Evolutionary conservation across 139 green algal species (phyloP).

Genomic region (Pleodorina starrii): DNA sequence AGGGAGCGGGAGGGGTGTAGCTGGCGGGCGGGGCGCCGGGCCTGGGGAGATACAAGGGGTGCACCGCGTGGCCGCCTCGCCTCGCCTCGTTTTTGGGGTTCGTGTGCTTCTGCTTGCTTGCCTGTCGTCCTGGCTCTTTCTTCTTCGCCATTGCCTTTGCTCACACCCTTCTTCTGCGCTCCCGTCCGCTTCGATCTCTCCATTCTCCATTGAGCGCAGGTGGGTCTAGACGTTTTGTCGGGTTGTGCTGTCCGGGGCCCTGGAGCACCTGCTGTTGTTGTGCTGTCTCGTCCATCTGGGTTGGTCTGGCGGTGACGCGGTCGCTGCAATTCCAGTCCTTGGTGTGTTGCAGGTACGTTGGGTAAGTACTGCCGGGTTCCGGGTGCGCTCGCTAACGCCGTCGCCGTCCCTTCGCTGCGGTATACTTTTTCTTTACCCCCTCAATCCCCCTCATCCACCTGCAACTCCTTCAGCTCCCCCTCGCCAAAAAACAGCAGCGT

Average conservation of each 20-base stretch:
- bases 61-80: not conserved
- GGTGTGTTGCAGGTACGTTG: no score
- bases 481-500: slow-evolving; percentile 18
- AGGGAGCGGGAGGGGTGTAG: not conserved
- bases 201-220: no score
- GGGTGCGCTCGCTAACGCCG: not conserved
- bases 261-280: not conserved
- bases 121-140: no score
- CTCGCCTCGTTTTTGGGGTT: not conserved
- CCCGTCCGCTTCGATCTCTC: no score
- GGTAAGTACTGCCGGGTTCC: no score
- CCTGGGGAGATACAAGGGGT: not conserved
- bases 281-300: not conserved
- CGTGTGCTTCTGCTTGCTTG: no score
- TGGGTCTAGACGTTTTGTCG: no score
- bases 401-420: not conserved
- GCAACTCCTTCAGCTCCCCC: slow-evolving; percentile 28
- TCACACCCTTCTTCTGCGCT: no score
- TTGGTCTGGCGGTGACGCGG: not conserved
- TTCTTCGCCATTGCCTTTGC: no score
- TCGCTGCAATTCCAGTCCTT: not conserved
- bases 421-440: not conserved
- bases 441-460: not conserved
- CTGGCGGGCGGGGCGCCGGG: not conserved
- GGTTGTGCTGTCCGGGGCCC: not conserved